phyloP scores from a whole-genome alignment of 768 basidiomycete species.

The Tricholoma flavovirens region DNA sequence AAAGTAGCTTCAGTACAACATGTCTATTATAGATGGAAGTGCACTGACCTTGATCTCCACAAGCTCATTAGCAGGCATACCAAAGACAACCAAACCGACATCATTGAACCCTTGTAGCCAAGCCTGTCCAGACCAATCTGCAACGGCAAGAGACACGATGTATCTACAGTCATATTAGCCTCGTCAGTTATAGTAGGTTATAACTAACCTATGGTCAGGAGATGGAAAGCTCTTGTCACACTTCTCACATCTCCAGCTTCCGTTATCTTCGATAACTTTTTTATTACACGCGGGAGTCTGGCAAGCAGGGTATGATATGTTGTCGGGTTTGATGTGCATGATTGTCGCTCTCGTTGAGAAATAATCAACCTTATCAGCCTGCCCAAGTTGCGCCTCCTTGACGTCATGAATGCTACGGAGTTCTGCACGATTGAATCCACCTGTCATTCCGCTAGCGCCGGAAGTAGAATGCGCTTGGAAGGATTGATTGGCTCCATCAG shows the following conservation, averaged over 20 bases:
- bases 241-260: conserved; percentile 90
- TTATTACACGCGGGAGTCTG: conserved; percentile 77
- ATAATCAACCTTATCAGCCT: conserved; percentile 70
- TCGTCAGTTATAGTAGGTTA: not conserved
- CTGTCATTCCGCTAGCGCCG: conserved; percentile 30
- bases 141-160: conserved; percentile 78
- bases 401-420: conserved; percentile 71
- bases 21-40: not conserved
- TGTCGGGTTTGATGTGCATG: conserved; percentile 81
- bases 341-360: conserved; percentile 81
- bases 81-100: conserved; percentile 70
- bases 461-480: conserved; percentile 68
- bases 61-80: conserved; percentile 73
- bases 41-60: conserved; percentile 59
- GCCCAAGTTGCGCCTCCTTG: conserved; percentile 70
- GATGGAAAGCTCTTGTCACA: conserved; percentile 65
- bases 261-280: conserved; percentile 71
- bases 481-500: conserved; percentile 48
- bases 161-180: conserved; percentile 39
- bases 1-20: not conserved
- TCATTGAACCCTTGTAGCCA: conserved; percentile 98
- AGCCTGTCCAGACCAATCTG: conserved; percentile 84
- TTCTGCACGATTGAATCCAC: conserved; percentile 63
- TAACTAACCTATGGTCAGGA: conserved; percentile 75
- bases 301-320: conserved; percentile 86